Base-by-base conservation (phyloP, 2,329 filamentous ascomycete genomes). In the Trichophyton mentagrophytes region DNA sequence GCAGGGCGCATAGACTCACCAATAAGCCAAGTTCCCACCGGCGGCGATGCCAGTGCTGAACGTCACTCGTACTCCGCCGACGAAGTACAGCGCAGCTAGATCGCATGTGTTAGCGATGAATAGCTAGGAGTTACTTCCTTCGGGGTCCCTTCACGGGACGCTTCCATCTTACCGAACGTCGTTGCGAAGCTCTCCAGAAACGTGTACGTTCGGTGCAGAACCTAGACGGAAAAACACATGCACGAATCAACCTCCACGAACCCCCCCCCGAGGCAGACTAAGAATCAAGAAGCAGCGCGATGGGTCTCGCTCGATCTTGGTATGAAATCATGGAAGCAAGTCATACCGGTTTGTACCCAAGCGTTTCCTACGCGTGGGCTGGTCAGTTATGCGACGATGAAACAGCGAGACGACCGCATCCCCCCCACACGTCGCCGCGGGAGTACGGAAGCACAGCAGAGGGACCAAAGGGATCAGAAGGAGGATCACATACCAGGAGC, bases 11-110 rank as follows among this genome's bases (percentile, higher is more conserved):
- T 30, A 11, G 33, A 58, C 69, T 44, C 66, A 81, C 81, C 82
- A 85, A 66, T 84, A 85, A 6, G 82, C 82, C 57, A 83, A 69
- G 63, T 82, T 82, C 47, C 82, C 82, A 60, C 82, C 82, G 17
- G 82, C 81, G 27, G 80, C 81, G 42, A 85, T 82, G 63, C 82
- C 82, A 9, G 82, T 84, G n/a, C 79, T 82, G 67, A 82, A 85
- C 0, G 82, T 84, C 1, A 82, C 80, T 46, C 82, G 78, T 44
- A 84, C 80, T 62, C 79, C 82, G 33, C 82, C 82, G 51, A 85
- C 77, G 61, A 83, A 84, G 69, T 84, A 85, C 1, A 85, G 72
- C 1, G 82, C 82, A 63, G 82, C 82, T 84, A 27, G 57, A 17
- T 30, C 20, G 40, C 20, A 25, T 17, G 33, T 7, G 53, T 22